phyloP scores from a whole-genome alignment of 345 rosid species.

The Citrus reticulata region DNA sequence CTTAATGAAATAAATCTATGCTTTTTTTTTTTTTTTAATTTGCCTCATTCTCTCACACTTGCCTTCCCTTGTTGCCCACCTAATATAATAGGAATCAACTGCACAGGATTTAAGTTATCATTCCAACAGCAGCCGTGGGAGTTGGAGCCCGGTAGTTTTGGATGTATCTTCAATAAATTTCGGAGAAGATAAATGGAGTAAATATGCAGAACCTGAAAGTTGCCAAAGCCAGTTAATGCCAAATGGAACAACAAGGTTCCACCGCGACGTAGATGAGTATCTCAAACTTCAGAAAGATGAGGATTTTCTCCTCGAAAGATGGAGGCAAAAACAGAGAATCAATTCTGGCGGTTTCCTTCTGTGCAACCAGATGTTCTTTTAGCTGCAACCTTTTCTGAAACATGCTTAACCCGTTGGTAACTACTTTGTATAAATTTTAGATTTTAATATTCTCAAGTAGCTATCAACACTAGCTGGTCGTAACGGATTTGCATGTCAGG shows the following conservation, averaged over 20 bases:
- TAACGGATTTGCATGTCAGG: not conserved
- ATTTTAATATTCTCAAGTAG: not conserved
- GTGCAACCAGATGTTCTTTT: constrained; percentile 45
- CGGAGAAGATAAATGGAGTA: constrained; percentile 22
- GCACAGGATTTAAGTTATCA: constrained; percentile 35
- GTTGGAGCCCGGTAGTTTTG: constrained; percentile 65
- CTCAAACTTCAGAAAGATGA: constrained; percentile 44
- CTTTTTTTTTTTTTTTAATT: not conserved
- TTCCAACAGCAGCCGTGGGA: constrained; percentile 68
- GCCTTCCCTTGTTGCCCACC: not conserved
- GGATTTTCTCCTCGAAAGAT: constrained; percentile 54
- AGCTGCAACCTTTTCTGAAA: not conserved
- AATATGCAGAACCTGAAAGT: constrained; percentile 23
- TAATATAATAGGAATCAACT: constrained; percentile 37
- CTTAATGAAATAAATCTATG: not conserved
- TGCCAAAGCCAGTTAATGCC: constrained; percentile 6
- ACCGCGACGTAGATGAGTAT: constrained; percentile 57
- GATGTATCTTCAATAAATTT: constrained; percentile 23
- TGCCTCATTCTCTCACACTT: not conserved
- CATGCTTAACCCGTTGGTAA: not conserved
- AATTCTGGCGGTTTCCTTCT: constrained; percentile 62
- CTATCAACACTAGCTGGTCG: not conserved
- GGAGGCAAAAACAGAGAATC: constrained; percentile 68
- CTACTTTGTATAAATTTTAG: constrained; percentile 1
- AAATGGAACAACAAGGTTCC: constrained; percentile 21